Percentiles rank a stretch among this genome's conserved stretches.
phyloP scores from a whole-genome alignment of 352 stramenopile species.

The Peronospora farinosa region DNA sequence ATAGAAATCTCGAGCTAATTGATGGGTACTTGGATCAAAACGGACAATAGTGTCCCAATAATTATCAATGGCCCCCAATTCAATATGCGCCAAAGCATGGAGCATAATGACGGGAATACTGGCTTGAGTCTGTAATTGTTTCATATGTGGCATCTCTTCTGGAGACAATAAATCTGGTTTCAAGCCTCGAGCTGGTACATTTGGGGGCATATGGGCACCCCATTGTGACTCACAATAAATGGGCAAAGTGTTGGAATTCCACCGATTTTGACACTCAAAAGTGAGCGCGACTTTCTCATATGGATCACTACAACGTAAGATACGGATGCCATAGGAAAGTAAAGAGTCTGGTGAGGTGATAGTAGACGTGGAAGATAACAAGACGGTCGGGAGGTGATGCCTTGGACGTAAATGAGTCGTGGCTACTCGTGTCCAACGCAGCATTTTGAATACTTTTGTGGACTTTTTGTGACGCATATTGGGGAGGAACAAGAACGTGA shows the following conservation, averaged over 20 bases:
- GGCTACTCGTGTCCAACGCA: background rate
- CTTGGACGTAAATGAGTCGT: background rate
- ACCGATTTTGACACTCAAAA: slow-evolving; percentile 44
- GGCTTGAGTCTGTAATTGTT: slow-evolving; percentile 47
- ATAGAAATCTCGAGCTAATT: slow-evolving; percentile 58
- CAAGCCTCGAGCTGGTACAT: slow-evolving; percentile 39
- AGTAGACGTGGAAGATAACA: background rate
- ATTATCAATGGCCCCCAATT: slow-evolving; percentile 82
- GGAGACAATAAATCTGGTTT: slow-evolving; percentile 49
- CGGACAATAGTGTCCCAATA: slow-evolving; percentile 85
- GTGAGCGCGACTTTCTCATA: slow-evolving; percentile 62
- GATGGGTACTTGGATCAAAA: slow-evolving; percentile 50
- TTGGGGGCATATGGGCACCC: slow-evolving; percentile 38
- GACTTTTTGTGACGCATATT: no score
- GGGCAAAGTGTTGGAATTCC: slow-evolving; percentile 35
- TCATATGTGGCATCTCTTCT: slow-evolving; percentile 68
- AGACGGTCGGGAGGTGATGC: background rate
- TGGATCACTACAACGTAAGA: slow-evolving; percentile 43
- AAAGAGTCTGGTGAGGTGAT: slow-evolving; percentile 33
- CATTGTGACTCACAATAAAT: slow-evolving; percentile 23
- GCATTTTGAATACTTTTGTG: no score
- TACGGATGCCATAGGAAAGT: slow-evolving; percentile 52
- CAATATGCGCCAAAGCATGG: slow-evolving; percentile 79
- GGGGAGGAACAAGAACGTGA: no score
- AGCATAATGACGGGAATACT: slow-evolving; percentile 69